Evolutionary conservation across 1,284 basidiomycete genomes (phyloP).

Genomic region (Cutaneotrichosporon cavernicola): DNA sequence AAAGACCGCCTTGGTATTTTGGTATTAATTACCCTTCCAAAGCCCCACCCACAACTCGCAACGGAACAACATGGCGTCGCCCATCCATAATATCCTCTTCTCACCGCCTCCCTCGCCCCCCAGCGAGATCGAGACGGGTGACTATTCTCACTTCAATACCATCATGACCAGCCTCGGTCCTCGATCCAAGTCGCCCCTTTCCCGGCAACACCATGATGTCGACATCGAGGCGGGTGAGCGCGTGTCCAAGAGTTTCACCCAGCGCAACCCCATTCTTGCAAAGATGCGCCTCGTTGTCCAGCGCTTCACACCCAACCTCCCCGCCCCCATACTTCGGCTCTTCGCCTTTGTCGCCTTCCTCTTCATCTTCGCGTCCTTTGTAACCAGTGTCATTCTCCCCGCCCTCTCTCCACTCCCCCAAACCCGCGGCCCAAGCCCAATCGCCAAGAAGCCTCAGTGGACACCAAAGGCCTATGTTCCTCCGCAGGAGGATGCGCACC

Average conservation of each 20-base stretch:
- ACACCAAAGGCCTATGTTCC: conserved; percentile 8
- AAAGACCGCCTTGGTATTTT: too few species aligned
- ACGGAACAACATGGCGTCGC: conserved; percentile 41
- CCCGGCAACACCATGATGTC: conserved; percentile 8
- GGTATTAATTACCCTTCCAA: too few species aligned
- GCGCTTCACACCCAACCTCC: conserved; percentile 23
- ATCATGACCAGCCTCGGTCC: background rate
- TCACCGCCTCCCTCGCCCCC: conserved; percentile 49
- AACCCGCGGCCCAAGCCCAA: conserved; percentile 9
- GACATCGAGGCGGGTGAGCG: conserved; percentile 1
- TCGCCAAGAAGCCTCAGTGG: conserved; percentile 25
- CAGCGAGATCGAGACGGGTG: conserved; percentile 10
- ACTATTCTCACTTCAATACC: background rate
- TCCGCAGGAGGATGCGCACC: conserved; percentile 10
- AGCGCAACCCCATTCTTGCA: background rate
- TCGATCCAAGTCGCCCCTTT: conserved; percentile 13
- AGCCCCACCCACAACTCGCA: too few species aligned
- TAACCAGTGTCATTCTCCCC: conserved; percentile 19
- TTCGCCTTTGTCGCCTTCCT: conserved; percentile 32
- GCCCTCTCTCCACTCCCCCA: conserved; percentile 17
- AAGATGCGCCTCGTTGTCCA: conserved; percentile 4
- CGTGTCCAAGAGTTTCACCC: conserved; percentile 1
- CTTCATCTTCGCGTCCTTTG: conserved; percentile 31
- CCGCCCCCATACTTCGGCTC: conserved; percentile 41
- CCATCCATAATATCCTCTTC: conserved; percentile 49